Percentiles rank a stretch among this genome's conserved stretches.
phyloP scores from a whole-genome alignment of 106 monocot genomes.

The Gastrodia elata region DNA sequence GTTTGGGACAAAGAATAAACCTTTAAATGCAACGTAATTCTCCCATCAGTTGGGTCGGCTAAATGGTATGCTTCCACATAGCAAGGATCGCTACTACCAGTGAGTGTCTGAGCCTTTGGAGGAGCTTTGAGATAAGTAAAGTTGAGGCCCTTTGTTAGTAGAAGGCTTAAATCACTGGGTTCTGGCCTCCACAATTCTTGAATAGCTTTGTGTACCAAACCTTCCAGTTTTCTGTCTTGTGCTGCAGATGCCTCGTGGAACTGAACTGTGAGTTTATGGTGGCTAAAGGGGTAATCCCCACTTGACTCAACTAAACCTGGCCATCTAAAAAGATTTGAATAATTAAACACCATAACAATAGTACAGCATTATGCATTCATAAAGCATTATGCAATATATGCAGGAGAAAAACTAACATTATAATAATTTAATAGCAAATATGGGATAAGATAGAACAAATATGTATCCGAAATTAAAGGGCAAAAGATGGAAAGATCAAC shows the following conservation, averaged over 20 bases:
- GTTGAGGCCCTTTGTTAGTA: slow-evolving; percentile 69
- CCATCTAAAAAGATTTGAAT: slow-evolving; percentile 56
- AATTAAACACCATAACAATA: slow-evolving; percentile 1
- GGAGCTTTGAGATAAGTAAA: slow-evolving; percentile 67
- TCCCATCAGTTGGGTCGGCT: slow-evolving; percentile 87
- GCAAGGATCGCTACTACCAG: slow-evolving; percentile 94
- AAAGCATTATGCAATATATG: neutral
- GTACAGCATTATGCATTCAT: neutral
- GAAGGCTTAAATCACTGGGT: slow-evolving; percentile 70
- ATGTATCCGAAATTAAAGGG: neutral
- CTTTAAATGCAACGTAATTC: slow-evolving; percentile 91
- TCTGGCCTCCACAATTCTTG: slow-evolving; percentile 95
- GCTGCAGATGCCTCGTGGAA: slow-evolving; percentile 90
- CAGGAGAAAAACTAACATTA: too few relatives aligned
- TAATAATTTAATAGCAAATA: neutral
- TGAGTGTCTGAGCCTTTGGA: slow-evolving; percentile 63
- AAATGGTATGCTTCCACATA: slow-evolving; percentile 96
- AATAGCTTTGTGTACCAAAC: slow-evolving; percentile 96
- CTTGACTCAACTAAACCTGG: slow-evolving; percentile 77
- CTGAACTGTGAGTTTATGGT: slow-evolving; percentile 95
- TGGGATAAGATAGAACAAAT: neutral
- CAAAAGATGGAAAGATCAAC: neutral
- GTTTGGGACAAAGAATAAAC: slow-evolving; percentile 14
- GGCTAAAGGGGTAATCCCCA: slow-evolving; percentile 98
- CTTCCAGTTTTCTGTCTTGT: slow-evolving; percentile 95